Percentiles rank a stretch among this genome's conserved stretches.
Evolutionary conservation across 1,139 yeast species (phyloP).

Genomic region (Sugiyamaella sp.): DNA sequence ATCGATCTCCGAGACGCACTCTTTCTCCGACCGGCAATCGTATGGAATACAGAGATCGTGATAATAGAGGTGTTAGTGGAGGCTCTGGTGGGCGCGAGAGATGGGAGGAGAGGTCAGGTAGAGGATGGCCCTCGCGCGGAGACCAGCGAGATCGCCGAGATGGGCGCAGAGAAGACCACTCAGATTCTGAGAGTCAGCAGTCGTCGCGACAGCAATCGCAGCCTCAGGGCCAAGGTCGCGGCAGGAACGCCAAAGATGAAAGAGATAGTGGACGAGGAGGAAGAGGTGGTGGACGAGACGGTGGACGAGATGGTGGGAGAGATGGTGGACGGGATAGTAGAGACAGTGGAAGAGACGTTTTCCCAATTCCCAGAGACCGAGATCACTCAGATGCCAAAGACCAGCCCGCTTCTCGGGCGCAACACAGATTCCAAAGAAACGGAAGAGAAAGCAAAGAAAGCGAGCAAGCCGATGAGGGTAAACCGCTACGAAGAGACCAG

Average conservation of each 20-base stretch:
- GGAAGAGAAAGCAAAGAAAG: conserved; percentile 10
- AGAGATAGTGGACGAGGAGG: conserved; percentile 16
- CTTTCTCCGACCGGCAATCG: conserved; percentile 18
- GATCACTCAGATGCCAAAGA: conserved; percentile 4
- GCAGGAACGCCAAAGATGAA: conserved; percentile 10
- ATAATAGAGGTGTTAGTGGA: conserved; percentile 22
- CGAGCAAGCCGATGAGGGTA: conserved; percentile 5
- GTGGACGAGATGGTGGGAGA: conserved; percentile 1
- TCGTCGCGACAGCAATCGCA: conserved; percentile 5
- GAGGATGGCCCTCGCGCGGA: conserved; percentile 23
- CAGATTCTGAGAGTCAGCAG: conserved; percentile 8
- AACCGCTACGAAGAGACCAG: conserved; percentile 14
- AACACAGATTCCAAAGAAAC: conserved; percentile 14
- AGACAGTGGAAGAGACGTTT: too few relatives aligned
- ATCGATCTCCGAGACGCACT: conserved; percentile 10
- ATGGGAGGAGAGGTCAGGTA: conserved; percentile 3
- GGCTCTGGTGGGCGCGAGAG: conserved; percentile 8
- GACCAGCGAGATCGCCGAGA: conserved; percentile 23
- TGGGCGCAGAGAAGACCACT: conserved; percentile 7
- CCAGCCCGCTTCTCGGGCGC: conserved; percentile 21
- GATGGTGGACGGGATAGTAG: conserved; percentile 17
- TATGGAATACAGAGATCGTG: conserved; percentile 19
- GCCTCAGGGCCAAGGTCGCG: conserved; percentile 20
- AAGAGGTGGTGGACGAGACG: conserved; percentile 1
- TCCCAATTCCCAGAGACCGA: neutral